phyloP scores from a whole-genome alignment of 306 rosid genomes.

The Sesbania bispinosa region DNA sequence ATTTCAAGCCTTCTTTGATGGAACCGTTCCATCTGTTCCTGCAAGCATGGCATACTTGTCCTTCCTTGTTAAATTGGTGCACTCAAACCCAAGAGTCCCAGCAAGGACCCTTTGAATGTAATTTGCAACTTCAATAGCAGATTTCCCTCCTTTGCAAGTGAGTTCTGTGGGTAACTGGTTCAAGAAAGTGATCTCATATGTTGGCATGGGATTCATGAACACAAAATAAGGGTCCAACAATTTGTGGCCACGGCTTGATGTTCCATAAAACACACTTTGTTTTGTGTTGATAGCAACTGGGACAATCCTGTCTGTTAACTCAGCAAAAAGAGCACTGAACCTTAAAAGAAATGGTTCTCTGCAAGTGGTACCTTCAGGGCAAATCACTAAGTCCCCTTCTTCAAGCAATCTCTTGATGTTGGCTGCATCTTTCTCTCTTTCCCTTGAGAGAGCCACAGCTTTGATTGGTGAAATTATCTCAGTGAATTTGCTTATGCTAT shows the following conservation, averaged over 20 bases:
- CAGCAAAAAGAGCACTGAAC: constrained; percentile 91
- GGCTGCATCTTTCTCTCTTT: constrained; percentile 76
- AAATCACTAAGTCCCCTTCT: constrained; percentile 86
- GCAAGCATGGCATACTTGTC: constrained; percentile 75
- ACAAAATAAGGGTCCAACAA: constrained; percentile 81
- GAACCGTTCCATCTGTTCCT: constrained; percentile 80
- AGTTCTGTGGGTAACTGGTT: constrained; percentile 65
- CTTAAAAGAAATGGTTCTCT: constrained; percentile 75
- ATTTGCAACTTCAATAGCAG: constrained; percentile 80
- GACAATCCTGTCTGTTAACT: constrained; percentile 70
- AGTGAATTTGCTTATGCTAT: constrained; percentile 80
- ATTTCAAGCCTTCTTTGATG: constrained; percentile 34
- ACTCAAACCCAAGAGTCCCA: constrained; percentile 85
- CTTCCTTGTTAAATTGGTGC: constrained; percentile 81
- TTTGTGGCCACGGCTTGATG: constrained; percentile 61
- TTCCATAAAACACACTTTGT: constrained; percentile 78
- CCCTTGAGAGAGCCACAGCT: constrained; percentile 75
- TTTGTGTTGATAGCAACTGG: constrained; percentile 86
- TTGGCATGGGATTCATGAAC: constrained; percentile 91
- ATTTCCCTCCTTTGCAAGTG: constrained; percentile 74
- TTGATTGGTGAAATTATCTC: constrained; percentile 79
- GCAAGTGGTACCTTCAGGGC: constrained; percentile 94
- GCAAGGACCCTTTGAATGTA: constrained; percentile 78
- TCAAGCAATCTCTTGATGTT: constrained; percentile 64
- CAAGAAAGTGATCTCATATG: constrained; percentile 76